phyloP scores from a whole-genome alignment of 75 land plant genomes.

The Isoetes taiwanensis region DNA sequence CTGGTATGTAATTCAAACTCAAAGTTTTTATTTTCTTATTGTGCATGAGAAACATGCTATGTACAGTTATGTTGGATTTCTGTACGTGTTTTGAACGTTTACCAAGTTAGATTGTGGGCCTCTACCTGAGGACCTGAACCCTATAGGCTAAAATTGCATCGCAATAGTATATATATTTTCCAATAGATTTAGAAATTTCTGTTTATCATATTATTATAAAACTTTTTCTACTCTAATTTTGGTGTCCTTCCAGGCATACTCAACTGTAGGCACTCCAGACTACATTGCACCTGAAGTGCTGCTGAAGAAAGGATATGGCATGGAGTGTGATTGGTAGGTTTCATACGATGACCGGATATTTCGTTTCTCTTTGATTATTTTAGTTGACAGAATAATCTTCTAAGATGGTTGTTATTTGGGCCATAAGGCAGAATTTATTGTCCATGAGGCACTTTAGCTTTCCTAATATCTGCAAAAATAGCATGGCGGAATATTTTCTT shows the following conservation, averaged over 20 bases:
- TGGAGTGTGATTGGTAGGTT: constrained; percentile 89
- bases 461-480: too few species aligned
- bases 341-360: too few species aligned
- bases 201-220: not conserved
- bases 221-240: not conserved
- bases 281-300: constrained; percentile 94
- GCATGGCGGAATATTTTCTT: too few species aligned
- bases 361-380: too few species aligned
- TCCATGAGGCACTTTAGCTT: too few species aligned
- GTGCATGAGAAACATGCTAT: too few species aligned
- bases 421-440: too few species aligned
- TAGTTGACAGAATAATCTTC: too few species aligned
- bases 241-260: constrained; percentile 49
- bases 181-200: not conserved
- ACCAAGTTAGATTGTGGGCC: not conserved
- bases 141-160: not conserved
- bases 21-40: not conserved
- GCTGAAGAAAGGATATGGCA: constrained; percentile 78
- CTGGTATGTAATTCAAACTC: constrained; percentile 27
- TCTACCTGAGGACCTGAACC: not conserved
- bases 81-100: not conserved
- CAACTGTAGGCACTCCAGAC: constrained; percentile 85
- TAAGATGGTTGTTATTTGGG: too few species aligned
- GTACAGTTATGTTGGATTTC: not conserved
- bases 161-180: not conserved